These are phyloP conservation scores for Apophysomyces elegans DNA, from an alignment of 371 early-diverging fungal genomes.

Conservation along the genomic window DNA sequence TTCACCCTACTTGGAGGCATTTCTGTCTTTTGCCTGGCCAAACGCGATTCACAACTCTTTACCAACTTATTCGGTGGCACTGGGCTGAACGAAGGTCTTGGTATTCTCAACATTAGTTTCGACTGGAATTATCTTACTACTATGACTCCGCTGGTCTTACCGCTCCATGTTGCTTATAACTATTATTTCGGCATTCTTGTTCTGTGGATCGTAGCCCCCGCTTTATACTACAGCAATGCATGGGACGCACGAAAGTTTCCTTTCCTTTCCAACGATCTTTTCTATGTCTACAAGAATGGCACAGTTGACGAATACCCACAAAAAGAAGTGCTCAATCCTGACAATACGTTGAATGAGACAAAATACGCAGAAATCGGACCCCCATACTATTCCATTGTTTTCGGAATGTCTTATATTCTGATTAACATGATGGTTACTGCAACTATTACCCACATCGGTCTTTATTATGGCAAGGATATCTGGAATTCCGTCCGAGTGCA, in stretches of 20 bases:
- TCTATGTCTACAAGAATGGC: constrained; percentile 20
- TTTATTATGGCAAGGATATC: constrained; percentile 47
- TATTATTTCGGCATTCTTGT: constrained; percentile 34
- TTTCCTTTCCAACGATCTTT: constrained; percentile 35
- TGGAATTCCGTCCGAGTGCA: constrained; percentile 9
- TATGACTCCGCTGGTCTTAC: constrained; percentile 66
- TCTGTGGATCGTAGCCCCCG: constrained; percentile 34
- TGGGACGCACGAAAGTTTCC: constrained; percentile 46
- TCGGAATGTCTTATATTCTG: constrained; percentile 23
- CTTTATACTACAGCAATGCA: constrained; percentile 34
- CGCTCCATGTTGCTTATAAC: constrained; percentile 60
- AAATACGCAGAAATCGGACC: constrained; percentile 29
- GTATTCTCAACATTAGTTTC: constrained; percentile 41
- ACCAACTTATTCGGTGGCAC: constrained; percentile 52
- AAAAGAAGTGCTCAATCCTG: constrained; percentile 25
- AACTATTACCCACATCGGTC: constrained; percentile 42
- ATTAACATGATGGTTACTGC: constrained; percentile 45
- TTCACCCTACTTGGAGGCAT: constrained; percentile 52
- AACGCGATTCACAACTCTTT: constrained; percentile 50
- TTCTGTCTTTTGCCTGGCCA: constrained; percentile 51
- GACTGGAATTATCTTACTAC: constrained; percentile 48
- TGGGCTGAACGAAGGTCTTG: constrained; percentile 45
- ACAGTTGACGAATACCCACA: constrained; percentile 41
- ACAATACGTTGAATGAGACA: constrained; percentile 32
- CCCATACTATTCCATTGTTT: constrained; percentile 28